A percentile compares a stretch with the other conserved stretches of the same genome.
These are phyloP conservation scores for Pulveroboletus sp. DNA, from an alignment of 768 basidiomycete genomes.

Conservation along the genomic window DNA sequence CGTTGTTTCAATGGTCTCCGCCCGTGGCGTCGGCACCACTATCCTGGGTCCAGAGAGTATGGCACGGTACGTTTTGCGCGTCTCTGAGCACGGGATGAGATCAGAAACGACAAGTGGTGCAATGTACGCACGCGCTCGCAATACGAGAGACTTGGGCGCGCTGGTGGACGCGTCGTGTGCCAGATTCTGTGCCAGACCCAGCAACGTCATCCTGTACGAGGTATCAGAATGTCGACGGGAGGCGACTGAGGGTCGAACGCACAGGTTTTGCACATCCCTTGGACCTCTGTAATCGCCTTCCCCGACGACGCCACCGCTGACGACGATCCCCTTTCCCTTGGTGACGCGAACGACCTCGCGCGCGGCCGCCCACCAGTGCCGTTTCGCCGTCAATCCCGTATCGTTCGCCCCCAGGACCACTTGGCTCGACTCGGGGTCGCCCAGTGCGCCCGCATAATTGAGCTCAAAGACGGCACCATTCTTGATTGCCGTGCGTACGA, in stretches of 20 bases:
- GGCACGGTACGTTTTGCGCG: constrained; percentile 76
- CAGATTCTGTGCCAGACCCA: constrained; percentile 65
- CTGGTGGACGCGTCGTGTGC: constrained; percentile 61
- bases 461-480: constrained; percentile 85
- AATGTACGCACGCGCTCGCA: constrained; percentile 65
- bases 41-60: constrained; percentile 72
- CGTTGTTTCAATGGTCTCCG: background rate
- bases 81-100: constrained; percentile 45
- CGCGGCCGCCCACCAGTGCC: constrained; percentile 83
- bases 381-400: constrained; percentile 51
- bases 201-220: constrained; percentile 53
- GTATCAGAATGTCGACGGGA: background rate
- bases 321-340: constrained; percentile 71
- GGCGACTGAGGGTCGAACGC: constrained; percentile 21
- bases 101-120: background rate
- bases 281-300: constrained; percentile 67
- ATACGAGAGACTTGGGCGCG: constrained; percentile 59
- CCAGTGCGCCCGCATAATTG: constrained; percentile 69
- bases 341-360: constrained; percentile 76
- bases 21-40: constrained; percentile 43
- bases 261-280: constrained; percentile 75
- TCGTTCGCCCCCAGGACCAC: constrained; percentile 48
- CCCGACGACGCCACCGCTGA: constrained; percentile 63
- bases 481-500: constrained; percentile 74
- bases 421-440: constrained; percentile 48